Base-by-base conservation (phyloP, 73 alveolate species). In the Loxodes magnus region DNA sequence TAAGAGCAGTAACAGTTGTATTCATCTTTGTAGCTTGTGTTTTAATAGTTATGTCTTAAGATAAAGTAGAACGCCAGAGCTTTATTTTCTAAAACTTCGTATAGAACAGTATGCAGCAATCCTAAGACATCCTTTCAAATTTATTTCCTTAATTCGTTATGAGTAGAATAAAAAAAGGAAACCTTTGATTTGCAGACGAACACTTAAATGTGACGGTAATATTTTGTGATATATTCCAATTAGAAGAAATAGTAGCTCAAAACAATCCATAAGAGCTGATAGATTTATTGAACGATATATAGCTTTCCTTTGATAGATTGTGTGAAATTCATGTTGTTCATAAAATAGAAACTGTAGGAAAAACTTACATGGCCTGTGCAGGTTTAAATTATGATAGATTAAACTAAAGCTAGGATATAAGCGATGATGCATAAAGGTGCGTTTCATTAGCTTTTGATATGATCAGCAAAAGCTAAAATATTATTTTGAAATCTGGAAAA, bases 281-380 rank as follows among this genome's bases (percentile, higher is more conserved):
- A 7, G 87, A 73, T 10, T 42, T 35, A 33, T 26, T 73, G 14
- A 71, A 66, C 37, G 51, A 65, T 15, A 39, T 73, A 16, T 73
- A 46, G 35, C 51, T 30, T 28, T 43, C 44, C 28, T 65, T 65
- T 65, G 72, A 56, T 58, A 24, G 46, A 2, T 57, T 52, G 14
- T 52, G 79, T 38, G 44, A 27, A 2, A 33, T 24, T 49, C 35
- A 46, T 38, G 71, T 62, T 0, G 36, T 65, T 46, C 10, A 52
- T 29, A 65, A 65, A 19, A 77, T 77, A n/a, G 92, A 77, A 53
- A 83, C 95, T 0, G 91, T 83, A 0, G 95, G 95, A 0, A 72
- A 73, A 35, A 75, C 91, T 4, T 76, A 76, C 49, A 69, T 76
- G 84, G 81, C 82, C 9, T 70, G 83, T 22, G 90, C 84, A 34